Conservation (phyloP, 257 asterid species). For the Primulina eburnea region DNA sequence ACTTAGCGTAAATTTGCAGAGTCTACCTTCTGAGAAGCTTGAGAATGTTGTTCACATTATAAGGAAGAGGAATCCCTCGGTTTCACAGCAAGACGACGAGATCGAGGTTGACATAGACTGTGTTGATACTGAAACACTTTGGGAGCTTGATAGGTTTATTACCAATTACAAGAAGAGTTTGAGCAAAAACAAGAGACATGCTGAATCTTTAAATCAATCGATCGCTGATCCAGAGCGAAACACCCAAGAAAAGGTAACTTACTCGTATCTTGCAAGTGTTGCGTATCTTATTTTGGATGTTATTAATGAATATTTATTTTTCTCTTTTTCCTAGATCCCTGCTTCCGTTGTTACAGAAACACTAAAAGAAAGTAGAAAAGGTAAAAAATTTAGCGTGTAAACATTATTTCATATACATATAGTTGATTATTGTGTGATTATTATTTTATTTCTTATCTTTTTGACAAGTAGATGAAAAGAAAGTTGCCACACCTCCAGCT, state of each 20-base stretch:
- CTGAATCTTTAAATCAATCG: constrained; percentile 45
- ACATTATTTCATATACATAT: constrained; percentile 5
- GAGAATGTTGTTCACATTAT: constrained; percentile 76
- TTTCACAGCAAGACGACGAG: constrained; percentile 83
- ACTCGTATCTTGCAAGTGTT: not conserved
- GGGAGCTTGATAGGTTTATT: constrained; percentile 96
- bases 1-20: constrained; percentile 68
- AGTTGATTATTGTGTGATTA: constrained; percentile 3
- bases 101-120: constrained; percentile 88
- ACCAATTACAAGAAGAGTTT: constrained; percentile 67
- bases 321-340: constrained; percentile 32
- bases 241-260: constrained; percentile 51
- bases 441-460: constrained; percentile 20
- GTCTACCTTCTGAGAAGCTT: constrained; percentile 84
- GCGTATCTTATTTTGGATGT: constrained; percentile 2
- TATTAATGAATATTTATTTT: constrained; percentile 12
- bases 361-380: constrained; percentile 45
- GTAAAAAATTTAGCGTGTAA: constrained; percentile 31
- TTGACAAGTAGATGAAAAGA: constrained; percentile 43
- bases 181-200: constrained; percentile 71
- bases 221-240: constrained; percentile 35
- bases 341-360: constrained; percentile 42
- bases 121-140: constrained; percentile 87
- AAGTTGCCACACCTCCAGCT: constrained; percentile 38
- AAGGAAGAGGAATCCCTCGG: constrained; percentile 72